A percentile compares a stretch with the other conserved stretches of the same genome.
phyloP scores from a whole-genome alignment of 305 asterid species.

The Fraxinus sp. region DNA sequence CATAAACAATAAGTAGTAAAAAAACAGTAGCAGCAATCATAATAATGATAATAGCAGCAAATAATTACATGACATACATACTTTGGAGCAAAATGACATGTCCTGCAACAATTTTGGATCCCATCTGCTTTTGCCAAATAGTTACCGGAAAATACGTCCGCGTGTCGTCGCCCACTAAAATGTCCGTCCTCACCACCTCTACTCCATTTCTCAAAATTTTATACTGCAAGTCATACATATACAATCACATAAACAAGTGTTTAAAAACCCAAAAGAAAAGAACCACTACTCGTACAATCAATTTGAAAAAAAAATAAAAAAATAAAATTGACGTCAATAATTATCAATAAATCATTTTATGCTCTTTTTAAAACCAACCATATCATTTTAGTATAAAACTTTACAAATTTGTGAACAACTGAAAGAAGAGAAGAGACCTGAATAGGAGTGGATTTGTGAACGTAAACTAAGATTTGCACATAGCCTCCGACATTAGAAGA shows the following conservation, averaged over 20 bases:
- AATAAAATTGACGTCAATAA: neutral
- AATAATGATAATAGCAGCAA: neutral
- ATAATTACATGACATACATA: slow-evolving; percentile 42
- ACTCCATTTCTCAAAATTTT: slow-evolving; percentile 52
- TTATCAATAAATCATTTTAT: neutral
- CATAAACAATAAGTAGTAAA: neutral
- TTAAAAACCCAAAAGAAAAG: neutral
- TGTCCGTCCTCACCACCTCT: slow-evolving; percentile 63
- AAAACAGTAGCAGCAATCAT: neutral
- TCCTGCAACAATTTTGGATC: slow-evolving; percentile 51
- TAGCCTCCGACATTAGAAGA: slow-evolving; percentile 53
- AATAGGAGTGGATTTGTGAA: slow-evolving; percentile 59
- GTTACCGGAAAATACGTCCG: slow-evolving; percentile 66
- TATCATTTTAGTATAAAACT: neutral
- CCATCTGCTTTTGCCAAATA: slow-evolving; percentile 66
- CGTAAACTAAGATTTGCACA: slow-evolving; percentile 60
- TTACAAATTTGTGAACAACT: neutral
- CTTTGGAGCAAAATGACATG: slow-evolving; percentile 66
- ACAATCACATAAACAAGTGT: neutral
- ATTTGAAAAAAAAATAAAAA: neutral
- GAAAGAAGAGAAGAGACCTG: slow-evolving; percentile 43
- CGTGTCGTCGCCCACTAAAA: slow-evolving; percentile 71
- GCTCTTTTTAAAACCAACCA: neutral
- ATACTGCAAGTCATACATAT: slow-evolving; percentile 38
- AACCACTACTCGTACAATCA: neutral